Evolutionary conservation across 768 basidiomycete species (phyloP).

Genomic region (Lepiota brunneoincarnata): DNA sequence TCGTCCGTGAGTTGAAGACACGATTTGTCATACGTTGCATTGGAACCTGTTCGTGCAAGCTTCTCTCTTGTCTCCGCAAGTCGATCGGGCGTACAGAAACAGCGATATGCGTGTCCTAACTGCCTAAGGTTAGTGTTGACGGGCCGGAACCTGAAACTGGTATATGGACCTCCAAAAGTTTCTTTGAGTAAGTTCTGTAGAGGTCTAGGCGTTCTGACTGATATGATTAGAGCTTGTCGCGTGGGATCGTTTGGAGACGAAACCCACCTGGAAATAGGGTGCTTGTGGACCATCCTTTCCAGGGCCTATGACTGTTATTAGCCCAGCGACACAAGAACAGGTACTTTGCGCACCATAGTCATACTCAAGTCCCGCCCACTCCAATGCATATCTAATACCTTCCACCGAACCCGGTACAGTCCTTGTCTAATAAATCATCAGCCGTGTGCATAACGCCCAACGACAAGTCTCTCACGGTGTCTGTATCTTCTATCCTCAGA

Average conservation of each 20-base stretch:
- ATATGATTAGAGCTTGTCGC: slow-evolving; percentile 5
- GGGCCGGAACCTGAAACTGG: not conserved
- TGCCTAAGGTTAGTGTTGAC: slow-evolving; percentile 25
- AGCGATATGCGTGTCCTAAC: slow-evolving; percentile 90
- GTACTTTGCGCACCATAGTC: slow-evolving; percentile 69
- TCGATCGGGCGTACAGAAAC: slow-evolving; percentile 83
- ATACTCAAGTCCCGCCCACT: slow-evolving; percentile 90
- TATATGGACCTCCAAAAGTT: slow-evolving; percentile 67
- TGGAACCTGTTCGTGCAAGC: slow-evolving; percentile 70
- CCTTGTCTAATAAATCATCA: slow-evolving; percentile 51
- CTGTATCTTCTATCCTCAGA: slow-evolving; percentile 93
- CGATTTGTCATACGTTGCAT: slow-evolving; percentile 81
- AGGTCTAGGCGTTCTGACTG: slow-evolving; percentile 89
- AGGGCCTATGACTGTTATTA: slow-evolving; percentile 54
- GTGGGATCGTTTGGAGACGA: not conserved
- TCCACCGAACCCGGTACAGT: slow-evolving; percentile 85
- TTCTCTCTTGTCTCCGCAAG: slow-evolving; percentile 66
- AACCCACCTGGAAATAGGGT: slow-evolving; percentile 81
- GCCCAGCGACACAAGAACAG: not conserved
- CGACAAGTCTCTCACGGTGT: slow-evolving; percentile 54
- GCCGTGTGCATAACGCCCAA: not conserved
- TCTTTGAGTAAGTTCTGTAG: slow-evolving; percentile 71
- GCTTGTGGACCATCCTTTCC: slow-evolving; percentile 70
- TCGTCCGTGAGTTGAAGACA: slow-evolving; percentile 87
- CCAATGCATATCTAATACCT: slow-evolving; percentile 67